Evolutionary conservation across 2,329 filamentous ascomycete species (phyloP).

Genomic region (Thielaviopsis punctulata): DNA sequence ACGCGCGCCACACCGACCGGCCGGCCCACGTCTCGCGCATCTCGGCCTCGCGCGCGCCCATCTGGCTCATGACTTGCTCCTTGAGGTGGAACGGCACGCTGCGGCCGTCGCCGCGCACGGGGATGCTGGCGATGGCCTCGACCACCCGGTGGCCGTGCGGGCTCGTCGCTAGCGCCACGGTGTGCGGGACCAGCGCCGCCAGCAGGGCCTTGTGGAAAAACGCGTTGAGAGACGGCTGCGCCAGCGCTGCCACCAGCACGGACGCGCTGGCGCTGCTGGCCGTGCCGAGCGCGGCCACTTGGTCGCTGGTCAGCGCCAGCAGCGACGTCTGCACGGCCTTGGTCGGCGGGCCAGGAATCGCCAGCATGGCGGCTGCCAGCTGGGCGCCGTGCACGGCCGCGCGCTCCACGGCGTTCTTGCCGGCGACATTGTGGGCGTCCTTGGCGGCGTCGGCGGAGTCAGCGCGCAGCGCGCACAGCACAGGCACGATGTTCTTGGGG

Average conservation of each 20-base stretch:
- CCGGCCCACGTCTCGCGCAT: conserved; percentile 38
- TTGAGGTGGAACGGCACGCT: conserved; percentile 39
- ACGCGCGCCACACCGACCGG: conserved; percentile 37
- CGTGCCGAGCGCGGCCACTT: conserved; percentile 46
- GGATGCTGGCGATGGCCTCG: conserved; percentile 30
- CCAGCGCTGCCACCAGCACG: conserved; percentile 33
- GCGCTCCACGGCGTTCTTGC: conserved; percentile 6
- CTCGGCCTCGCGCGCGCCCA: conserved; percentile 30
- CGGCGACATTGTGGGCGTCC: conserved; percentile 13
- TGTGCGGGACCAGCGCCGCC: conserved; percentile 27
- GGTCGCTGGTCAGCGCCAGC: conserved; percentile 36
- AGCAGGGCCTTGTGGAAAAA: conserved; percentile 39
- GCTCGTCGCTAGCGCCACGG: conserved; percentile 29
- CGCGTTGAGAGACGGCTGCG: conserved; percentile 29
- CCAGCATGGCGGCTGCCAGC: conserved; percentile 63
- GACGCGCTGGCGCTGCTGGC: conserved; percentile 30
- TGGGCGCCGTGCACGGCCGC: conserved; percentile 53
- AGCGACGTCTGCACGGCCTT: conserved; percentile 60
- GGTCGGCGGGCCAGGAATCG: conserved; percentile 49
- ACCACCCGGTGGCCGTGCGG: conserved; percentile 35
- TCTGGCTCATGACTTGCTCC: conserved; percentile 33
- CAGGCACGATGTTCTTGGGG: conserved; percentile 30
- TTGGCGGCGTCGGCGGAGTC: conserved; percentile 18
- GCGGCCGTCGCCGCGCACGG: conserved; percentile 30
- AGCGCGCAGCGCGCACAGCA: conserved; percentile 29